These are phyloP conservation scores for Nepenthes gracilis DNA, from an alignment of 148 eudicot genomes.

Conservation along the genomic window DNA sequence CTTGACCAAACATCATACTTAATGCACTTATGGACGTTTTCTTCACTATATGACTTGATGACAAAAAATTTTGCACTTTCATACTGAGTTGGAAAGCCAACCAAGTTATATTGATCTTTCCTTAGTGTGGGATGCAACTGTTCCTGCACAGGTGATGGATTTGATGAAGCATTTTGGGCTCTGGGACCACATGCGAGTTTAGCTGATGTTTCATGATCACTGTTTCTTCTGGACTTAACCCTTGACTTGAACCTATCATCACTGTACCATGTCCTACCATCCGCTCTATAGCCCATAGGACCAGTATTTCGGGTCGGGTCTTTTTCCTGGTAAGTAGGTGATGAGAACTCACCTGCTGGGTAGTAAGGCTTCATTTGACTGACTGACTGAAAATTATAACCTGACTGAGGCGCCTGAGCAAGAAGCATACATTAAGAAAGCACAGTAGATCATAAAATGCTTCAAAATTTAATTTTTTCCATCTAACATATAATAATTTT, in stretches of 20 bases:
- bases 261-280: constrained; percentile 51
- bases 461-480: background rate
- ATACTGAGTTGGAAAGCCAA: constrained; percentile 47
- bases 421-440: background rate
- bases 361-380: constrained; percentile 25
- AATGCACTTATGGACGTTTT: constrained; percentile 75
- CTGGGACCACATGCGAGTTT: constrained; percentile 87
- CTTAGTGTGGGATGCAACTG: constrained; percentile 9
- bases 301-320: constrained; percentile 32
- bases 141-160: constrained; percentile 23
- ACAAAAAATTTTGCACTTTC: constrained; percentile 71
- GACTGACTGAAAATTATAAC: constrained; percentile 38
- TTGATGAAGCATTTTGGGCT: constrained; percentile 23
- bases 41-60: constrained; percentile 94
- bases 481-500: too few species aligned
- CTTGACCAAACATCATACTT: constrained; percentile 96
- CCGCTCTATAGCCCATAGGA: constrained; percentile 33
- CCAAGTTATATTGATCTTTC: constrained; percentile 41
- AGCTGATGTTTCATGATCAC: constrained; percentile 32
- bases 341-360: constrained; percentile 32
- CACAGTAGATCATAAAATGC: background rate
- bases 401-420: constrained; percentile 35
- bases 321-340: constrained; percentile 35
- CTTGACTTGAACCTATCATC: constrained; percentile 21
- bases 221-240: constrained; percentile 31